Evolutionary conservation across 2,329 filamentous ascomycete genomes (phyloP).

Genomic region (Tolypocladium amazonense): DNA sequence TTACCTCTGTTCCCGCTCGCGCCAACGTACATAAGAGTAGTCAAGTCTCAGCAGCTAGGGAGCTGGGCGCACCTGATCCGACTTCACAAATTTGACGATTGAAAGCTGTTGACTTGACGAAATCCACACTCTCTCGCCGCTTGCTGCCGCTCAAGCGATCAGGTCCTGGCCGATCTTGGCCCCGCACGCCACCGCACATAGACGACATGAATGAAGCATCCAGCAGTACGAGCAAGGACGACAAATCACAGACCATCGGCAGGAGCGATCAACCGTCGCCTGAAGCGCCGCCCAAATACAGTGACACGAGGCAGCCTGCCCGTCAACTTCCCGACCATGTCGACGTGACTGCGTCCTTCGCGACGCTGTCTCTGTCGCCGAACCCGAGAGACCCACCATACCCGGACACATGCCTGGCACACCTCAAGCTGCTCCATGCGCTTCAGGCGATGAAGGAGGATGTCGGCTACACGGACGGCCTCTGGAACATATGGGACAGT

Average conservation of each 20-base stretch:
- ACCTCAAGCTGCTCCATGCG: conserved; percentile 62
- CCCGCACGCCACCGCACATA: not conserved
- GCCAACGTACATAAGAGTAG: not conserved
- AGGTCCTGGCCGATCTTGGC: not conserved
- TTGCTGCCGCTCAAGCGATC: no score
- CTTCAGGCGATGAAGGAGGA: conserved; percentile 58
- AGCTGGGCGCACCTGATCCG: not conserved
- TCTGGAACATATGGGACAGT: conserved; percentile 52
- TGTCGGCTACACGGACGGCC: conserved; percentile 53
- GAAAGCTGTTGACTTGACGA: not conserved
- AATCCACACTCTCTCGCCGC: not conserved
- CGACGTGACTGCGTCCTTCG: not conserved
- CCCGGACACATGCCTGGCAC: conserved; percentile 52
- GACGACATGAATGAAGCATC: not conserved
- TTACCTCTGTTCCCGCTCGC: not conserved
- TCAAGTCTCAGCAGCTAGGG: not conserved
- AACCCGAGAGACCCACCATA: not conserved
- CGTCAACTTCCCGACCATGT: not conserved
- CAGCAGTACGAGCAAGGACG: not conserved
- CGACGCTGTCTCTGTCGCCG: not conserved
- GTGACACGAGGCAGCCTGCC: not conserved
- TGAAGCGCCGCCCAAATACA: not conserved
- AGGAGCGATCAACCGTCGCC: not conserved
- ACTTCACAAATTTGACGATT: not conserved
- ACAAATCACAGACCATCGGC: not conserved